A percentile compares a stretch with the other conserved stretches of the same genome.
Conservation (phyloP, 2,329 filamentous ascomycete genomes). For the Arthrobotrys megalospora region DNA sequence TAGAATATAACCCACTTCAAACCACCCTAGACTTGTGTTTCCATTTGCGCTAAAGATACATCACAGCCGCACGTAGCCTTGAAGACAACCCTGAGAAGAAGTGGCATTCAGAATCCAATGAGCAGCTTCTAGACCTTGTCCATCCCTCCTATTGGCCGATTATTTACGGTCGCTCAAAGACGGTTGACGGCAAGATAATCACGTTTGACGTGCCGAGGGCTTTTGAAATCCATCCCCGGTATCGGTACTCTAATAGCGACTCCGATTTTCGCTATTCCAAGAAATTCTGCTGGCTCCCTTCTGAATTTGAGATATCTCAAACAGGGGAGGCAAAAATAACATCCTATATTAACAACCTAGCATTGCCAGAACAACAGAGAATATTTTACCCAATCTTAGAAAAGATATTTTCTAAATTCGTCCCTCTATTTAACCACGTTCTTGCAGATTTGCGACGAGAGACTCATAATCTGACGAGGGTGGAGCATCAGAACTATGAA, state of each 20-base stretch:
- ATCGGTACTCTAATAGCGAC: no score
- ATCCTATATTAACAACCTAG: constrained; percentile 14
- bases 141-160: constrained; percentile 77
- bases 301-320: constrained; percentile 9
- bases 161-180: constrained; percentile 68
- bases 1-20: background rate
- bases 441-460: constrained; percentile 4
- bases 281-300: constrained; percentile 14
- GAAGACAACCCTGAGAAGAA: constrained; percentile 74
- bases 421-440: constrained; percentile 16
- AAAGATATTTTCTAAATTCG: constrained; percentile 14
- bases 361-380: background rate
- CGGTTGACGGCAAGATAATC: background rate
- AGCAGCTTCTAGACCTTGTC: constrained; percentile 75
- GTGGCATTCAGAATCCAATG: constrained; percentile 75
- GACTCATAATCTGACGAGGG: background rate
- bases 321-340: background rate
- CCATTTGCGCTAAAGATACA: background rate
- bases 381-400: constrained; percentile 3
- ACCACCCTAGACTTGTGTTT: no score
- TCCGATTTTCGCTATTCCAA: background rate
- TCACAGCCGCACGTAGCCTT: constrained; percentile 65
- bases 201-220: background rate
- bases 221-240: background rate
- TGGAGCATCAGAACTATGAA: background rate